These are phyloP conservation scores for Vaccinium myrtillus DNA, from an alignment of 148 eudicot species.

Conservation along the genomic window DNA sequence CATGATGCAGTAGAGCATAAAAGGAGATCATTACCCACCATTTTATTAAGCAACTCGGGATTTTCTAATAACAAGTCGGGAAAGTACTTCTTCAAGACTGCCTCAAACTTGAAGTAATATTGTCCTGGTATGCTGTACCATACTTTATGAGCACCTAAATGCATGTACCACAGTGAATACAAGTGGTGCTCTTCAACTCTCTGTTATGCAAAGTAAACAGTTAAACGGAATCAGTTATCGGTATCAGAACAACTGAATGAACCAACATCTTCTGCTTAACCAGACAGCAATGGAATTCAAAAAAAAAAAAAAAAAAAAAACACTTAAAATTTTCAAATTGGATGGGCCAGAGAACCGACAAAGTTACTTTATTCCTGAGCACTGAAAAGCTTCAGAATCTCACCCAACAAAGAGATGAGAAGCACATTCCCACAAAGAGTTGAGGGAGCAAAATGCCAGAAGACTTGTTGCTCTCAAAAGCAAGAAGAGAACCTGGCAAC, in stretches of 20 bases:
- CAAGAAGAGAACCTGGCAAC: constrained; percentile 74
- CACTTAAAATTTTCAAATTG: background rate
- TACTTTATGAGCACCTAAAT: constrained; percentile 65
- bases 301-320: background rate
- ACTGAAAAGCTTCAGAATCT: constrained; percentile 24
- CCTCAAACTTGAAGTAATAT: constrained; percentile 49
- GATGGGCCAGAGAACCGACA: background rate
- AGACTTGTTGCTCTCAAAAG: constrained; percentile 43
- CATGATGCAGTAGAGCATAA: constrained; percentile 7
- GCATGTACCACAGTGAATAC: constrained; percentile 61
- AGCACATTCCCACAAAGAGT: constrained; percentile 81
- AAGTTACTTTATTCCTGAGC: background rate
- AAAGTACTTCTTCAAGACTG: constrained; percentile 45
- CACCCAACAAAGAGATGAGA: constrained; percentile 86
- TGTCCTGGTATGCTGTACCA: constrained; percentile 69
- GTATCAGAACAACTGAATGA: background rate
- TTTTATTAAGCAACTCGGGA: constrained; percentile 38
- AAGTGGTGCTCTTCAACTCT: constrained; percentile 63
- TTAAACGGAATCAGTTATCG: constrained; percentile 8
- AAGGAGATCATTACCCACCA: constrained; percentile 41
- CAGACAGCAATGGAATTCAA: constrained; percentile 10
- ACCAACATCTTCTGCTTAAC: background rate
- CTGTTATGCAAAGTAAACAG: constrained; percentile 33
- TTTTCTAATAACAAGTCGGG: constrained; percentile 31
- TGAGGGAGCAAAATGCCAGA: constrained; percentile 44